Base-by-base conservation (phyloP, 768 basidiomycete genomes). In the Mycena albidolilacea region DNA sequence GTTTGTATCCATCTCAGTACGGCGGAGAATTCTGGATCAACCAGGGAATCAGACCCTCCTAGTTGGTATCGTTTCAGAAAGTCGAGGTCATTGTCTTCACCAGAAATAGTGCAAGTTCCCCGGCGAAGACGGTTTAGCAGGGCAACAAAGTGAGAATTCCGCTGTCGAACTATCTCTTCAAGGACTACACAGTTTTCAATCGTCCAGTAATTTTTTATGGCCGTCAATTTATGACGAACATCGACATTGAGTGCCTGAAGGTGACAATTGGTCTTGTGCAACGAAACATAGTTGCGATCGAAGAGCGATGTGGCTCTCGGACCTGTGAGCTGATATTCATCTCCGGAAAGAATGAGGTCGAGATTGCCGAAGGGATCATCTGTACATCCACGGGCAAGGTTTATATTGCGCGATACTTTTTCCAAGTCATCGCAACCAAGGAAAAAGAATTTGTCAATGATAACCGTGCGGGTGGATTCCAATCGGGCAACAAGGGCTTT, bases 401-500 rank as follows among this genome's bases (percentile, higher is more conserved):
- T 70, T 12, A 76, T 44, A 30, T 76, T 43, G 7, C 61, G 52
- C 12, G 71, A 72, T 5, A 72, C 4, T 5, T 59, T 69, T 12
- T 69, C 67, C 21, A 75, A 75, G 15, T 72, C 71, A 21, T 41
- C 41, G 46, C 71, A 73, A 11, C 75, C 75, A 15, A 75, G 50
- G 50, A 75, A 72, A 41, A 64, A 75, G 50, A n/a, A 69, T 39
- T 75, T 71, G 37, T 75, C 74, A 55, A 75, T 69, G 39, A 75
- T 55, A 37, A 72, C 54, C 23, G 71, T 66, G 23, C 50, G 30
- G 2, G 48, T 48, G 0, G 43, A 14, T 21, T 57, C 63, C 12
- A 75, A 38, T 43, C 68, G 44, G 10, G 35, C 57, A 3, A 41
- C 14, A 5, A 75, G 62, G 1, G 50, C 37, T 17, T 67, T 37